These are phyloP conservation scores for Trichoderma sp. DNA, from an alignment of 2,329 filamentous ascomycete genomes.

Conservation along the genomic window DNA sequence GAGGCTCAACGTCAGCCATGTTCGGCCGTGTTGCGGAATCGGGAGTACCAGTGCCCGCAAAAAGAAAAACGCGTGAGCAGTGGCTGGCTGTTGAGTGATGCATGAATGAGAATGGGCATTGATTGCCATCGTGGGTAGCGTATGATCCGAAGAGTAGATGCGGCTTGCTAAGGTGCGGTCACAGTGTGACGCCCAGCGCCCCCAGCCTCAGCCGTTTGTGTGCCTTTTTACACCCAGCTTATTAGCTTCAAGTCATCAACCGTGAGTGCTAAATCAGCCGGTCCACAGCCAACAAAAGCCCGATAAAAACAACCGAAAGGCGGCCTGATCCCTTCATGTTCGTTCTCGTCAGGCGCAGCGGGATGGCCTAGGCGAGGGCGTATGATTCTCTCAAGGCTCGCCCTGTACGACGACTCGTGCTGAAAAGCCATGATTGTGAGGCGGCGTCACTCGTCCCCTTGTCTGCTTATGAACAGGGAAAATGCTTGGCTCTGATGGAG, in stretches of 20 bases:
- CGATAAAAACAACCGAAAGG: background rate
- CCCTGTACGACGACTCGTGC: conserved; percentile 12
- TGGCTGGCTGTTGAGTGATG: background rate
- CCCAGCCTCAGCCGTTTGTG: background rate
- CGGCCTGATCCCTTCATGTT: background rate
- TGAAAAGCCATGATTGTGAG: background rate
- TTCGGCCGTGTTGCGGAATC: background rate
- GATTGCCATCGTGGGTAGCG: background rate
- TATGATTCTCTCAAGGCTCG: conserved; percentile 4
- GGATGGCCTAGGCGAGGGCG: background rate
- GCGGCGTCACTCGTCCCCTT: background rate
- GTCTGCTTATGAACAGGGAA: conserved; percentile 1
- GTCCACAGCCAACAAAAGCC: conserved; percentile 2
- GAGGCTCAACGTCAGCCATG: background rate
- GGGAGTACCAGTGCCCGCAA: background rate
- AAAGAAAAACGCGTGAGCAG: background rate
- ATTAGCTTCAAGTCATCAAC: conserved; percentile 9
- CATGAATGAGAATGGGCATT: background rate
- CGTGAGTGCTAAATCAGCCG: background rate
- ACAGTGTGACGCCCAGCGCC: conserved; percentile 6
- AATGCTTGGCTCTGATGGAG: conserved; percentile 8
- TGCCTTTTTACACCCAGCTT: background rate
- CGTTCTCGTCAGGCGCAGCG: background rate
- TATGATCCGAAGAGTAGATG: background rate
- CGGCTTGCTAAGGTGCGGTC: conserved; percentile 3